Base-by-base conservation (phyloP, 345 rosid species). In the Acer campestre region DNA sequence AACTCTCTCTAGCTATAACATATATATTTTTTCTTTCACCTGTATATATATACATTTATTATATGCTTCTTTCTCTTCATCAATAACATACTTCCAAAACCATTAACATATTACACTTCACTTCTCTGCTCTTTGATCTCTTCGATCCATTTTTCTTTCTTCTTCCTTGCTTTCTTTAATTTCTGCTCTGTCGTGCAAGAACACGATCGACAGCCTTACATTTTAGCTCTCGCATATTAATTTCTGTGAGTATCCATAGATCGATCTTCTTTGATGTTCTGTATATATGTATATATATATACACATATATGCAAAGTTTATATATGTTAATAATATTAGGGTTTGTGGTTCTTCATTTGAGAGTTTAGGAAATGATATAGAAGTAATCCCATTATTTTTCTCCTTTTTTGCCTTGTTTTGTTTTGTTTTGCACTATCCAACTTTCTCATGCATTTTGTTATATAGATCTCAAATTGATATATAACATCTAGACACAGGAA, bases 21-120 rank as follows among this genome's bases (percentile, higher is more conserved):
- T 22, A 23, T 31, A 31, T 35, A 35, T 31, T 31, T 53, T 53
- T 17, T 53, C 5, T 12, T 53, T 53, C 74, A 83, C 72, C 70
- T 55, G 71, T 70, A 72, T 61, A 84, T 78, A 76, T 79, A 79
- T 48, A 40, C 74, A 68, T 56, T 56, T 63, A 62, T 79, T 75
- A 75, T n/a, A 22, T 55, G n/a, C 71, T 72, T 70, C 56, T 18
- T 78, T 56, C 27, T 42, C 48, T 66, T 25, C 38, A 63, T 53
- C 48, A 70, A 27, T 22, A 77, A 67, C 66, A 67, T 62, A 56
- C 78, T 71, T 66, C 78, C 72, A 59, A 71, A 64, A 53, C 68
- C 81, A 77, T 42, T 46, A 31, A 74, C 70, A 53, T 65, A 55
- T 40, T 46, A 42, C 38, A 35, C 38, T 35, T 22, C 73, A 2